Percentiles rank a stretch among this genome's conserved stretches.
phyloP scores from a whole-genome alignment of 2,329 filamentous ascomycete genomes.

The Anisogramma anomala region DNA sequence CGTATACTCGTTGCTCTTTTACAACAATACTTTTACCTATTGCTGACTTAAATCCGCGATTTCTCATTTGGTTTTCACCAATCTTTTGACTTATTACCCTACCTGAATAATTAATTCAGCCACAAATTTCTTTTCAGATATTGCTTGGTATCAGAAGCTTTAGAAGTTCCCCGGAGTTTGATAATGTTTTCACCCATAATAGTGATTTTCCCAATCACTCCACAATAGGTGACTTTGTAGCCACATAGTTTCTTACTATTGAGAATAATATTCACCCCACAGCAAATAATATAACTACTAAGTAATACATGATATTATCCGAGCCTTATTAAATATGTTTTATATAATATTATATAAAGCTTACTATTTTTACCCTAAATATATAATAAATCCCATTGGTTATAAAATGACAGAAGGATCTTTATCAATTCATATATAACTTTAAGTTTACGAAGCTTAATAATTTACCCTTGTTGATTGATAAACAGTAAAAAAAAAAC shows the following conservation, averaged over 20 bases:
- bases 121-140: slow-evolving; percentile 10
- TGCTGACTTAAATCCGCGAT: slow-evolving; percentile 12
- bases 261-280: too few species aligned
- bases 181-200: too few species aligned
- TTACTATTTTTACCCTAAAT: background rate
- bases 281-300: too few species aligned
- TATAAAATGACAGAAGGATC: too few species aligned
- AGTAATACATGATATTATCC: background rate
- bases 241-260: too few species aligned
- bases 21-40: slow-evolving; percentile 9
- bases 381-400: too few species aligned
- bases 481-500: too few species aligned
- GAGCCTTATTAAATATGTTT: background rate
- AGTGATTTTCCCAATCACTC: too few species aligned
- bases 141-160: slow-evolving; percentile 15
- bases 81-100: slow-evolving; percentile 11
- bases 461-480: too few species aligned
- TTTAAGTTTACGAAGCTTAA: too few species aligned
- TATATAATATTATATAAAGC: background rate
- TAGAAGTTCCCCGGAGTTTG: slow-evolving; percentile 16
- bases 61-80: slow-evolving; percentile 5
- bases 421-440: too few species aligned
- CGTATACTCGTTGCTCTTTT: slow-evolving; percentile 11
- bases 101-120: slow-evolving; percentile 13
- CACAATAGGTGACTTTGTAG: too few species aligned